Percentiles rank a stretch among this genome's conserved stretches.
These are phyloP conservation scores for Capsicum pubescens DNA, from an alignment of 257 asterid genomes.

Conservation along the genomic window DNA sequence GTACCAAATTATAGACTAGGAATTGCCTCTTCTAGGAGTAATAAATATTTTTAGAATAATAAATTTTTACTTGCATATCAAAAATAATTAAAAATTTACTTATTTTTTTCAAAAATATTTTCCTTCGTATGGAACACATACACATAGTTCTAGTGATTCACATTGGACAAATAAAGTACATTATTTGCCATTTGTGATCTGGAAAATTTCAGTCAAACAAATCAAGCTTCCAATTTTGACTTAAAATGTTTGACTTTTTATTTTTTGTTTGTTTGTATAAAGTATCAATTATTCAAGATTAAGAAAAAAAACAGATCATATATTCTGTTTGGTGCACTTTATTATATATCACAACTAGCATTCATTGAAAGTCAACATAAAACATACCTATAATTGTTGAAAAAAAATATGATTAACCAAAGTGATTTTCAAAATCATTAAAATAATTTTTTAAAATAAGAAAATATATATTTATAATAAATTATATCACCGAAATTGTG, in stretches of 20 bases:
- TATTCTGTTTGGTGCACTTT: neutral
- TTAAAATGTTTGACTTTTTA: neutral
- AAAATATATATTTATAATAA: neutral
- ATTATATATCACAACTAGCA: slow-evolving; percentile 8
- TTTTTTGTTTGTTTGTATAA: neutral
- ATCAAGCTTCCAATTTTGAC: slow-evolving; percentile 14
- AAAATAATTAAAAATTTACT: too few relatives aligned
- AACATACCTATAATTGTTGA: neutral
- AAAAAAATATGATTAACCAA: neutral
- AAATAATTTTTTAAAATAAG: neutral
- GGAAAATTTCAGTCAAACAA: neutral
- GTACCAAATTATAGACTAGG: too few relatives aligned
- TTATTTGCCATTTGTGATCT: neutral
- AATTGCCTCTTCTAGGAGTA: too few relatives aligned
- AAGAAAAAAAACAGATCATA: neutral
- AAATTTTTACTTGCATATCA: too few relatives aligned
- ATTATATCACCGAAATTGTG: neutral
- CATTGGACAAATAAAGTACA: neutral
- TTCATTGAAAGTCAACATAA: neutral
- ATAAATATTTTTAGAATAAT: too few relatives aligned
- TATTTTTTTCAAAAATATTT: too few relatives aligned
- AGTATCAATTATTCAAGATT: neutral
- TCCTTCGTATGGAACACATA: too few relatives aligned
- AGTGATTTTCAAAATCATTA: neutral
- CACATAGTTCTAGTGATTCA: neutral